phyloP scores from a whole-genome alignment of 305 asterid genomes.

The Solanum hybrid region DNA sequence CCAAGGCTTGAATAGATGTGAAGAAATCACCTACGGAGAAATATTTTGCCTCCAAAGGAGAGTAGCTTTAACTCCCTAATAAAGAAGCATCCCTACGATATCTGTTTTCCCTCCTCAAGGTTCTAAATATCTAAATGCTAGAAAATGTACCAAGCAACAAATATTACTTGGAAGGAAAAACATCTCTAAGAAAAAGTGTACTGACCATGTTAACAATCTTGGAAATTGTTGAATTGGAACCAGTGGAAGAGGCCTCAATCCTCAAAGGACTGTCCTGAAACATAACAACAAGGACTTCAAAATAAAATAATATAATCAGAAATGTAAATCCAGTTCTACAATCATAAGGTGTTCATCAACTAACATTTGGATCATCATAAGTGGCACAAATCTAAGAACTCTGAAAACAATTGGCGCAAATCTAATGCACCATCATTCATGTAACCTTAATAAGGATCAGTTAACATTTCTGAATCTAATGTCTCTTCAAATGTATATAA shows the following conservation, averaged over 20 bases:
- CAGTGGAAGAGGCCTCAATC: constrained; percentile 83
- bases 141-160: neutral
- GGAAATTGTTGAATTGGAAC: constrained; percentile 90
- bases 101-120: neutral
- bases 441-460: neutral
- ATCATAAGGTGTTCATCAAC: neutral
- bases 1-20: neutral
- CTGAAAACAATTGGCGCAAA: neutral
- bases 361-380: neutral
- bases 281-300: constrained; percentile 10
- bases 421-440: neutral
- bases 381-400: neutral
- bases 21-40: neutral
- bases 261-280: constrained; percentile 94
- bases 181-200: constrained; percentile 1
- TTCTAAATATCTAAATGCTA: neutral
- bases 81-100: neutral
- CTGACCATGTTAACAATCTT: constrained; percentile 88
- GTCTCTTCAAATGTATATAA: neutral
- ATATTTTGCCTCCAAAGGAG: neutral
- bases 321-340: neutral
- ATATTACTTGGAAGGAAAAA: neutral
- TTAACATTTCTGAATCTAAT: neutral
- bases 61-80: neutral
- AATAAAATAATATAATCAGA: neutral